Conservation (phyloP, 345 rosid genomes). For the Punica granatum region DNA sequence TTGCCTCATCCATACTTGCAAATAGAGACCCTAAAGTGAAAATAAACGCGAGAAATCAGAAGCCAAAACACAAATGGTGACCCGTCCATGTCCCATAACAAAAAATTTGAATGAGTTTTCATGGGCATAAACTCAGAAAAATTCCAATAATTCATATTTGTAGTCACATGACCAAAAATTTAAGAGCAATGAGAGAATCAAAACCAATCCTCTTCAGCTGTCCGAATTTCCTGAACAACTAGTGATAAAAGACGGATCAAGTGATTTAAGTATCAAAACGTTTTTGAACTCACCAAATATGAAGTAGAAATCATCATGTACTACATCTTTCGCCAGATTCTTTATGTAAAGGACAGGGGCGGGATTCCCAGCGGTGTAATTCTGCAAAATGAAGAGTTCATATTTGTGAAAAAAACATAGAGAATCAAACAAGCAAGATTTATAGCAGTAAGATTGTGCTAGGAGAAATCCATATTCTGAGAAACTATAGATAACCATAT, state of each 20-base stretch:
- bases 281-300: constrained; percentile 58
- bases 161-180: background rate
- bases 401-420: background rate
- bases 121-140: background rate
- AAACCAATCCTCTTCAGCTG: background rate
- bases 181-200: background rate
- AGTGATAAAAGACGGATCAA: background rate
- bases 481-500: background rate
- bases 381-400: constrained; percentile 37
- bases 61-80: constrained; percentile 2
- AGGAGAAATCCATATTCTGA: background rate
- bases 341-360: constrained; percentile 73
- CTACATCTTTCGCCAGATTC: constrained; percentile 85
- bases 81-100: background rate
- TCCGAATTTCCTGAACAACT: background rate
- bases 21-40: constrained; percentile 70
- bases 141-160: background rate
- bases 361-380: constrained; percentile 79
- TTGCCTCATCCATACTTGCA: constrained; percentile 66
- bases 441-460: background rate
- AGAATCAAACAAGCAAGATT: background rate
- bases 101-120: background rate
- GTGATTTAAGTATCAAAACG: background rate
- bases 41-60: constrained; percentile 10
- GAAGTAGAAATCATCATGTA: constrained; percentile 67